These are phyloP conservation scores for Juglanconis juglandina DNA, from an alignment of 2,329 filamentous ascomycete species.

Conservation along the genomic window DNA sequence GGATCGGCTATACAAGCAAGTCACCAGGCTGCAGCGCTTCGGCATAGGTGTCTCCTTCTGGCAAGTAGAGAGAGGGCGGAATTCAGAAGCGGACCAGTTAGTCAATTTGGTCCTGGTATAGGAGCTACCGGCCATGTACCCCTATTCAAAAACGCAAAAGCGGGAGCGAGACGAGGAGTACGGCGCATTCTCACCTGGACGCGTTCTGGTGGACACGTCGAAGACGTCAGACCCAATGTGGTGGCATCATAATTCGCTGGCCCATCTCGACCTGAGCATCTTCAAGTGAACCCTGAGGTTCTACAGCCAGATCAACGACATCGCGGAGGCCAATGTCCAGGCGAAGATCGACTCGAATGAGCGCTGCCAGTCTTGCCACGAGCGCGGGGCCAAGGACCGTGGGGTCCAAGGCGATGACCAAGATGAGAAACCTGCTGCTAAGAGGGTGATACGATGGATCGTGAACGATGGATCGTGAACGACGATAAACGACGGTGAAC, in stretches of 20 bases:
- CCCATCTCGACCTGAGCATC: background rate
- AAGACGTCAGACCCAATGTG: background rate
- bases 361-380: background rate
- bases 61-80: background rate
- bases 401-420: background rate
- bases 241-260: background rate
- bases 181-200: background rate
- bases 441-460: background rate
- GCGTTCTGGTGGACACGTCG: background rate
- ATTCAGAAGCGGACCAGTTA: background rate
- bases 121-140: background rate
- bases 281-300: background rate
- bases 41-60: background rate
- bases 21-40: background rate
- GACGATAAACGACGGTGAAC: no score
- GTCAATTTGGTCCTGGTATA: background rate
- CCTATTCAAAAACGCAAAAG: background rate
- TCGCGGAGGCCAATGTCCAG: background rate
- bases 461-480: no score
- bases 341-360: background rate
- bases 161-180: background rate
- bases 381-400: background rate
- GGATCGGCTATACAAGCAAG: background rate
- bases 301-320: background rate
- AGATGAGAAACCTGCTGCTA: background rate